Evolutionary conservation across 2,329 filamentous ascomycete species (phyloP).

Genomic region (Dactylellina parvicollis): DNA sequence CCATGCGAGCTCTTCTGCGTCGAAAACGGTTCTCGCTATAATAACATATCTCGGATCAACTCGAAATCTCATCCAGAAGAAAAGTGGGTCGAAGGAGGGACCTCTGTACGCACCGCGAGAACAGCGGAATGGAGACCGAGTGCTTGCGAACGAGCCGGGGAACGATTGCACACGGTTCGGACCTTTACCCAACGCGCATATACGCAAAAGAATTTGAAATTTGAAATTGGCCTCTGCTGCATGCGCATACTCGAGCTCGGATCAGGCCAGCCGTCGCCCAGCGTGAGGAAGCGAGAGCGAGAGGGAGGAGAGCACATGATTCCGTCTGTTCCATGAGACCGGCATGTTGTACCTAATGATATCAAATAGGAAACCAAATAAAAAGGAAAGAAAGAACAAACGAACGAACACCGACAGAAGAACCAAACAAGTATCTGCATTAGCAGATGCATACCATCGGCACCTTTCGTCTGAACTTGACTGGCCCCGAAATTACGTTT

Average conservation of each 20-base stretch:
- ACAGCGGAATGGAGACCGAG: conserved; percentile 11
- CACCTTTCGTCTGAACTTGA: conserved; percentile 53
- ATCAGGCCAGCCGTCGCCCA: conserved; percentile 17
- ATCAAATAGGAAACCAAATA: not conserved
- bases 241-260: conserved; percentile 29
- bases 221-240: not conserved
- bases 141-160: conserved; percentile 7
- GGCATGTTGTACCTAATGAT: conserved; percentile 19
- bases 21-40: conserved; percentile 29
- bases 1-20: conserved; percentile 52
- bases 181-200: conserved; percentile 2
- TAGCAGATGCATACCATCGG: conserved; percentile 46
- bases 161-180: conserved; percentile 3
- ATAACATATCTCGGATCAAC: conserved; percentile 40
- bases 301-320: conserved; percentile 44
- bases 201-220: conserved; percentile 8
- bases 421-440: conserved; percentile 26
- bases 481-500: conserved; percentile 13
- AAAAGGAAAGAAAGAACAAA: not conserved
- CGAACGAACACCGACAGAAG: not conserved
- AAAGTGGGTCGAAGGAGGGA: conserved; percentile 34
- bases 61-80: conserved; percentile 42
- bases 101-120: not conserved
- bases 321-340: conserved; percentile 21
- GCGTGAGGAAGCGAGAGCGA: conserved; percentile 6